Evolutionary conservation across 345 rosid species (phyloP), one percentile per base, ranked within the genome.

Genomic region (Eucalyptus sideroxylon): DNA sequence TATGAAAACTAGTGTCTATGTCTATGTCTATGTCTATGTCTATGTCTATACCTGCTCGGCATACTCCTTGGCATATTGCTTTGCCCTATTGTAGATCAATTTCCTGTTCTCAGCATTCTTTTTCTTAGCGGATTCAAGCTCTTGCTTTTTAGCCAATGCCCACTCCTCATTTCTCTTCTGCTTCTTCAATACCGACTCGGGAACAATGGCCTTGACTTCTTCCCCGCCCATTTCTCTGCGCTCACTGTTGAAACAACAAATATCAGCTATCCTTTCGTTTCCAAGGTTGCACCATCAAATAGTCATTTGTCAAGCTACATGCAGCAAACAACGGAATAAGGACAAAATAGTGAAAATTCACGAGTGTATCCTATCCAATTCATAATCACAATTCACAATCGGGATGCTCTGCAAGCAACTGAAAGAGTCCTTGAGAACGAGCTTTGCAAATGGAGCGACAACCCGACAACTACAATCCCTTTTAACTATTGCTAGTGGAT

Each of bases 181-280:
- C 96, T 96, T 97, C 95, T 95, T 95, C 93, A 95, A 89, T 45
- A 95, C 95, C 2, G 96, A 93, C 93, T 96, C 98, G 0, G 97
- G 98, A 34, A 95, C 72, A 15, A 92, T 90, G 44, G 49, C 90
- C 92, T 94, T 94, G 81, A 89, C 93, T 88, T 92, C 95, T 72
- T 90, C 92, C 86, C 83, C 93, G 50, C 88, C 94, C 96, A 94
- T 95, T 89, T 92, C 95, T 91, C 81, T 31, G 45, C 77, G 40
- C 42, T 65, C 83, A 1, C 86, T 30, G n/a, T 37, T 9, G 8
- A 40, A 34, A 11, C 16, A 65, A 88, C 82, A 69, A 88, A 2
- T 30, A 16, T 26, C 45, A 53, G n/a, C 14, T 23, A 34, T 45
- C 11, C 19, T 77, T 77, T 34, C 7, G 17, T 69, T 34, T 69